These are phyloP conservation scores for Yamadazyma mexicana DNA, from an alignment of 1,139 yeast species.

Conservation along the genomic window DNA sequence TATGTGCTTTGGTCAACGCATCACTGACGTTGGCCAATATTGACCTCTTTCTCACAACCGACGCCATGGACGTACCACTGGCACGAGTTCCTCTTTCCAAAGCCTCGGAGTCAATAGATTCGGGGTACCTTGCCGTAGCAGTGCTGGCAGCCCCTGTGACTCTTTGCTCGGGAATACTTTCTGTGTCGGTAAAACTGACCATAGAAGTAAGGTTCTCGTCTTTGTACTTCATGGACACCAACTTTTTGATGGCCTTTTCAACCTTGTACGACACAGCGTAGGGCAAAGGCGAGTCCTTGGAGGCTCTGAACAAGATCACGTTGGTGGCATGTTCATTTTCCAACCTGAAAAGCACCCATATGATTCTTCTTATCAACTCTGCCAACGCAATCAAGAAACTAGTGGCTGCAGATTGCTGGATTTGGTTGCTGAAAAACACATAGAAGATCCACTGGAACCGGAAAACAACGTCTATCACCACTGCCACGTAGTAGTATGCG, in stretches of 20 bases:
- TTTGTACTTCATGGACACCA: slow-evolving; percentile 37
- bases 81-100: slow-evolving; percentile 6
- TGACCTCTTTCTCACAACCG: slow-evolving; percentile 28
- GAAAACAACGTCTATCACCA: slow-evolving; percentile 67
- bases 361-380: slow-evolving; percentile 75
- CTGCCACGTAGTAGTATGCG: slow-evolving; percentile 68
- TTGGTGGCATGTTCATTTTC: slow-evolving; percentile 96
- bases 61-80: slow-evolving; percentile 3
- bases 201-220: not conserved
- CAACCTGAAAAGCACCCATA: slow-evolving; percentile 90
- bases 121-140: slow-evolving; percentile 14
- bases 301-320: slow-evolving; percentile 79
- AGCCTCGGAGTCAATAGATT: slow-evolving; percentile 12
- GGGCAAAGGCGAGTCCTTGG: slow-evolving; percentile 84
- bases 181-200: slow-evolving; percentile 1
- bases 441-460: slow-evolving; percentile 93
- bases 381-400: slow-evolving; percentile 82
- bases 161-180: slow-evolving; percentile 4
- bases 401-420: slow-evolving; percentile 89
- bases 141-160: slow-evolving; percentile 14
- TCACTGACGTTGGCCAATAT: slow-evolving; percentile 51
- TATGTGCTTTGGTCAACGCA: slow-evolving; percentile 75
- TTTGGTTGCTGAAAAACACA: slow-evolving; percentile 65
- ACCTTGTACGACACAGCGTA: slow-evolving; percentile 50
- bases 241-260: slow-evolving; percentile 40